Conservation (phyloP, 768 basidiomycete genomes). For the Hypholoma sublateritium region DNA sequence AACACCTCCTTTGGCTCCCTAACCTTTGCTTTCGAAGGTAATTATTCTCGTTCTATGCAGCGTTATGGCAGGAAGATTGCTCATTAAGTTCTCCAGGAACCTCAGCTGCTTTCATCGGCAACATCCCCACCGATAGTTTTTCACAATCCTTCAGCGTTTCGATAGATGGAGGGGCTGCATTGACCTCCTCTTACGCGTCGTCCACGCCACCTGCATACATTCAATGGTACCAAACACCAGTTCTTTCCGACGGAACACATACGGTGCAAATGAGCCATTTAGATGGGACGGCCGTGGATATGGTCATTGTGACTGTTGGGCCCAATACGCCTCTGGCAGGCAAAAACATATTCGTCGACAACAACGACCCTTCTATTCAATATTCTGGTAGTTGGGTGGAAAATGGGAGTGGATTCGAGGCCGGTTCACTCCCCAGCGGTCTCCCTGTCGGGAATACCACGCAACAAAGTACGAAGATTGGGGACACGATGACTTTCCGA, state of each 20-base stretch:
- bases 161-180: slow-evolving; percentile 19
- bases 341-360: slow-evolving; percentile 24
- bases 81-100: slow-evolving; percentile 11
- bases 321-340: slow-evolving; percentile 19
- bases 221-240: slow-evolving; percentile 28
- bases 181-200: slow-evolving; percentile 13
- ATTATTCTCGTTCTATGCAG: neutral
- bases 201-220: slow-evolving; percentile 13
- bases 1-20: slow-evolving; percentile 14
- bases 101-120: slow-evolving; percentile 22
- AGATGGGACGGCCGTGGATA: slow-evolving; percentile 23
- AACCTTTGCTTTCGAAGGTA: slow-evolving; percentile 18
- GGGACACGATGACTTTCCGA: slow-evolving; percentile 19
- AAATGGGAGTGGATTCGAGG: slow-evolving; percentile 8
- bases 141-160: slow-evolving; percentile 18
- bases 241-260: slow-evolving; percentile 22
- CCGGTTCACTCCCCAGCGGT: slow-evolving; percentile 17
- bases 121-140: slow-evolving; percentile 13
- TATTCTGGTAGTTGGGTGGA: slow-evolving; percentile 21
- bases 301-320: slow-evolving; percentile 22
- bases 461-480: slow-evolving; percentile 13
- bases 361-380: slow-evolving; percentile 19
- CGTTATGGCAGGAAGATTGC: too few species aligned
- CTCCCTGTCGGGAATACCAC: slow-evolving; percentile 18
- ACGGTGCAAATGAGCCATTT: slow-evolving; percentile 22